Evolutionary conservation across 371 early-diverging fungal species (phyloP), one percentile per base, ranked within the genome.

Genomic region (Mucor mucedo): DNA sequence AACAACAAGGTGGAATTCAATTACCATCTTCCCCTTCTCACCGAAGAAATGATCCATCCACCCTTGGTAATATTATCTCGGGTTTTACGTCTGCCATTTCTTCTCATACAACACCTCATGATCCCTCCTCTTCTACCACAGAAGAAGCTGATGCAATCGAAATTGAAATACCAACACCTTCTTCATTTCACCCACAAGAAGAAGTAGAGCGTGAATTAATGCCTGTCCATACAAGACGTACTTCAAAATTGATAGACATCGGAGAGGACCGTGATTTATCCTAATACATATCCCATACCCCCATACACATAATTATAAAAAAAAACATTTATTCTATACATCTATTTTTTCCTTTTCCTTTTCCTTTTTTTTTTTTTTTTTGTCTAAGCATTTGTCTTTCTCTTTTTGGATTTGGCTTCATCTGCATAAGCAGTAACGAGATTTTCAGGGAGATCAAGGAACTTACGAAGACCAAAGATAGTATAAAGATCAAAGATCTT

Each of bases 401-500:
- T 70, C 62, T 77, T 75, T 53, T 75, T 75, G 41, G 66, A 71
- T 4, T 64, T 63, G 9, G 64, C 64, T 32, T 68, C 72, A 52
- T 73, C 65, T 40, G 62, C 69, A 50, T 50, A 50, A 50, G 50
- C 50, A 30, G 7, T 50, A 9, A 50, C 50, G 10, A 62, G 56
- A 8, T 72, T 57, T 28, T 76, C 76, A 10, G 76, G 73, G 35
- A 74, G 68, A 68, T 81, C 81, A 11, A 76, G 63, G 60, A 76
- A 75, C 65, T 86, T 86, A 55, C 87, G 81, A 63, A 86, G 69
- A 9, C 82, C 82, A 63, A 84, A 84, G 14, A 80, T 79, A 38
- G 75, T 72, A 65, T 79, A 82, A 40, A 84, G 69, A 50, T 86
- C 84, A 47, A 80, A 79, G 28, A 82, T 55, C 2, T 69, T 67